Evolutionary conservation across 2,329 filamentous ascomycete genomes (phyloP).

Genomic region (Neocucurbitaria cava): DNA sequence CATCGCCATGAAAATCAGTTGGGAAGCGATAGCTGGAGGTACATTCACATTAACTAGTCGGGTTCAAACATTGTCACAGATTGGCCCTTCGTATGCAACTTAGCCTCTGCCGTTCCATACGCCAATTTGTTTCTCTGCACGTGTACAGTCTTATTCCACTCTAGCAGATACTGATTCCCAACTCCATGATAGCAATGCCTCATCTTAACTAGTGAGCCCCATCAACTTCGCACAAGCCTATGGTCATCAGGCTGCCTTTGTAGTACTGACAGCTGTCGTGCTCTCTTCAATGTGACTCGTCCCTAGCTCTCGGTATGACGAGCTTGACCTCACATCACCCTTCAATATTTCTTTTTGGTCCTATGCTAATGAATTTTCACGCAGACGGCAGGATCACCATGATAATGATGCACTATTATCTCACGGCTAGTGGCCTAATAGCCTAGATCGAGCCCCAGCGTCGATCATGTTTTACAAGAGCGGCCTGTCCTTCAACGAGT

Average conservation of each 20-base stretch:
- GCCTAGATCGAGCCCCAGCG: conserved; percentile 38
- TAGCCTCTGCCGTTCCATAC: neutral
- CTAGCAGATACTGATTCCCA: too few relatives aligned
- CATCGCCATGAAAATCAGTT: too few relatives aligned
- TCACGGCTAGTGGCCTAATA: conserved; percentile 60
- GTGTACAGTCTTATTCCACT: neutral
- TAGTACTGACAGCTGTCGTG: conserved; percentile 18
- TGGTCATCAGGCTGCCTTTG: conserved; percentile 9
- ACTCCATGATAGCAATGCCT: conserved; percentile 6
- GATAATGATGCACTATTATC: too few relatives aligned
- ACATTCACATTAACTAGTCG: too few relatives aligned
- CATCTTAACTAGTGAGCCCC: conserved; percentile 9
- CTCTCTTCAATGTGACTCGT: conserved; percentile 18
- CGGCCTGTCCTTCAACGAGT: conserved; percentile 66
- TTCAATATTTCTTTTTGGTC: neutral
- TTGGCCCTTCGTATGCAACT: too few relatives aligned
- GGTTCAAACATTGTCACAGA: too few relatives aligned
- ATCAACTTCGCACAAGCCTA: conserved; percentile 9
- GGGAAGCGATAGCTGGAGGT: too few relatives aligned
- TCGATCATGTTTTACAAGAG: conserved; percentile 53
- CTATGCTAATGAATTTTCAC: neutral
- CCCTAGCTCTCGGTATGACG: conserved; percentile 8
- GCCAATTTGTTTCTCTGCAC: neutral
- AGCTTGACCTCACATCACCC: too few relatives aligned
- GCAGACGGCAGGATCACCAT: conserved; percentile 50